Base-by-base conservation (phyloP, 495 filamentous ascomycete genomes). In the Pyrenula massariospora region DNA sequence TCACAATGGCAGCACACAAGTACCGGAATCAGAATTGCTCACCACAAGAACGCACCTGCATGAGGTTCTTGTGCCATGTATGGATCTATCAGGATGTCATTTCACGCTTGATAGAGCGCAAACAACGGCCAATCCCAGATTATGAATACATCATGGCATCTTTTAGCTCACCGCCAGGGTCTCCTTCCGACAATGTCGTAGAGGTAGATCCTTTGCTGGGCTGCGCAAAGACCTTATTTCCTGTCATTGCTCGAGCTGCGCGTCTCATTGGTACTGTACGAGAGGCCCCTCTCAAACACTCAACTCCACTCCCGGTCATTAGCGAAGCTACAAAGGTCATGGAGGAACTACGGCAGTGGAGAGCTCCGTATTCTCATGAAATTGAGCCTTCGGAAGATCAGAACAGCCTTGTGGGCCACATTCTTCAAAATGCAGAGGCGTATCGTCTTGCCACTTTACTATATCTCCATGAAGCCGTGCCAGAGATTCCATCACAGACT, bases 11-110 rank as follows among this genome's bases (percentile, higher is more conserved):
- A 88, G n/a, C 64, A 60, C 52, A 64, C 60, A 20, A 73, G 67
- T 53, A 69, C 68, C 51, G 70, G 68, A 57, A 66, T 22, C 57
- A 21, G 57, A 62, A 25, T 25, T 69, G 59, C 56, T 53, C 22
- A 56, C 63, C 57, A 19, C 66, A 76, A 20, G 79, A 84, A 24
- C 65, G 82, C 19, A 68, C 73, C 48, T 68, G 85, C 10, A 69
- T 90, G 52, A 78, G 78, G 47, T 90, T 90, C 62, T 69, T 91
- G 47, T 85, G 85, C 65, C 90, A 88, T 65, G 84, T 85, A 10
- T 90, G 83, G 82, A 75, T 89, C 19, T 91, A 90, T 61, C 87
- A 89, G 82, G 86, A 91, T 68, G 87, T 90, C 36, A 84, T 91
- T 58, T 83, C 87, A 21, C 81, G 85, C 11, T 68, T 91, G 25